Evolutionary conservation across 2,329 filamentous ascomycete genomes (phyloP), one percentile per base, ranked within the genome.

Genomic region (Neopestalotiopsis clavispora): DNA sequence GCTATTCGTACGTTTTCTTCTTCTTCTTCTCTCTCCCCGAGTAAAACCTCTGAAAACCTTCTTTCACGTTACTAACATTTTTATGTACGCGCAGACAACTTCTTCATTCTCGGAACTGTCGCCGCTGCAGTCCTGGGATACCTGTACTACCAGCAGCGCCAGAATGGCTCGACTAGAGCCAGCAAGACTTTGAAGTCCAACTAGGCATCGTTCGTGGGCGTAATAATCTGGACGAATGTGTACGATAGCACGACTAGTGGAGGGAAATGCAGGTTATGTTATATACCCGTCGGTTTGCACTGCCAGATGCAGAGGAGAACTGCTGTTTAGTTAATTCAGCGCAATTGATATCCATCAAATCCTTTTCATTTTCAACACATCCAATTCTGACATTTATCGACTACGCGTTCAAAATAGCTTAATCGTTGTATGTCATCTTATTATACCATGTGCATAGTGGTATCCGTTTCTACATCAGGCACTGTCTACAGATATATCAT

Each of bases 81-180:
- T 71, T 30, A 12, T 14, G 4, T 14, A 3, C 23, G 23, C 49
- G 2, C 64, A 76, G 77, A 77, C 70, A 78, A 79, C 61, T 78
- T 79, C 74, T 78, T 79, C 68, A 74, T 79, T 58, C 69, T 79
- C 12, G 77, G 76, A 7, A 79, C 77, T 13, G 1, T 75, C 23
- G 75, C 74, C 12, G 77, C 77, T 1, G 74, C 67, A 23, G 71
- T 77, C 30, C 67, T 79, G 30, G 76, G 69, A 28, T 78, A 78
- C 63, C 64, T 78, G 71, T 67, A 76, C 7, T 77, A 77, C 59
- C 68, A 72, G 17, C 76, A 78, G 71, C 72, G 75, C 60, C 70
- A 74, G 69, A 34, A 62, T 34, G 76, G 74, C 38, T 74, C 74
- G 4, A 69, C 76, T 4, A 69, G 74, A 12, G 67, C 66, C 23